Evolutionary conservation across 768 basidiomycete species (phyloP).

Genomic region (Phylloporus sp.): DNA sequence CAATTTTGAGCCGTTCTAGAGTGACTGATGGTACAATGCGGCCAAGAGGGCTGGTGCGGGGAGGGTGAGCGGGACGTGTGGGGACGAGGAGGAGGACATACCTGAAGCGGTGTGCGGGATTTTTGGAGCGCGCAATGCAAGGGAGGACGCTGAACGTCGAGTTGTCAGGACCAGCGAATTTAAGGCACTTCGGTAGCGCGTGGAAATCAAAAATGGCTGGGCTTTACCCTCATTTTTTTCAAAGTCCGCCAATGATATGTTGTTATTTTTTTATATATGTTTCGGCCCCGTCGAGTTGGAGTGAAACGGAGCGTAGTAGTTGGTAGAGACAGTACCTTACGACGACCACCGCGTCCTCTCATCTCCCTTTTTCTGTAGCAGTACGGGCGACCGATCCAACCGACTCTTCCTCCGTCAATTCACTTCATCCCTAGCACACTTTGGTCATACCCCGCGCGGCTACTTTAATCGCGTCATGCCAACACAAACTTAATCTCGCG

Average conservation of each 20-base stretch:
- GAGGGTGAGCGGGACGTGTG: slow-evolving; percentile 11
- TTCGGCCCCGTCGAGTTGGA: slow-evolving; percentile 16
- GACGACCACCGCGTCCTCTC: not conserved
- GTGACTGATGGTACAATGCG: slow-evolving; percentile 79
- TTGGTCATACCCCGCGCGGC: slow-evolving; percentile 18
- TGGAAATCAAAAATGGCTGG: slow-evolving; percentile 35
- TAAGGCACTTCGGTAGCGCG: slow-evolving; percentile 39
- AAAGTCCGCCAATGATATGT: slow-evolving; percentile 27
- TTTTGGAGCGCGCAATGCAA: slow-evolving; percentile 31
- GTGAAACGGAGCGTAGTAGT: slow-evolving; percentile 1
- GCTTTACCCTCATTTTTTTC: slow-evolving; percentile 34
- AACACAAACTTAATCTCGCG: slow-evolving; percentile 10
- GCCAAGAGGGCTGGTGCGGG: slow-evolving; percentile 41
- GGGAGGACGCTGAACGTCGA: slow-evolving; percentile 28
- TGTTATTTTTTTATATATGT: slow-evolving; percentile 26
- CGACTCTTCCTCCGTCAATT: slow-evolving; percentile 16
- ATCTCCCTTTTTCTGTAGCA: not conserved
- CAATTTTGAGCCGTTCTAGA: slow-evolving; percentile 72
- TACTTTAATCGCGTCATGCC: slow-evolving; percentile 6
- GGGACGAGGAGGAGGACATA: slow-evolving; percentile 31
- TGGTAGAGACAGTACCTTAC: not conserved
- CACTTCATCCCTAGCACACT: slow-evolving; percentile 18
- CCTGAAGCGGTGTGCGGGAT: slow-evolving; percentile 37
- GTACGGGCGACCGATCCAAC: too few relatives aligned
- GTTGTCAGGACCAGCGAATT: slow-evolving; percentile 34